A percentile compares a stretch with the other conserved stretches of the same genome.
phyloP scores from a whole-genome alignment of 495 filamentous ascomycete species.

The Xylaria cubensis region DNA sequence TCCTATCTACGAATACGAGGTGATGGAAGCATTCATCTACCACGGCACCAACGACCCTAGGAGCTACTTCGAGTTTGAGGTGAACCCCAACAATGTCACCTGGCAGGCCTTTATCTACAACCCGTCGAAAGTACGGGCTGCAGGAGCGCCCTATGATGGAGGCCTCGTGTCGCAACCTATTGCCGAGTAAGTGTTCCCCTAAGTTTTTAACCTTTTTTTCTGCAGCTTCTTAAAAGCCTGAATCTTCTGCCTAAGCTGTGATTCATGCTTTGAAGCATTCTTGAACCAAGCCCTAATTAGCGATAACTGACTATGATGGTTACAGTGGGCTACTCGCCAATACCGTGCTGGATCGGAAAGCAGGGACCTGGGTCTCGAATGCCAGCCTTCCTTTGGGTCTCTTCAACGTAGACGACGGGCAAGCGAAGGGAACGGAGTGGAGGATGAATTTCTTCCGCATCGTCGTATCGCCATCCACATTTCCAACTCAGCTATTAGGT shows the following conservation, averaged over 20 bases:
- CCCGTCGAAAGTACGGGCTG: slow-evolving; percentile 41
- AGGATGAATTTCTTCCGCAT: slow-evolving; percentile 47
- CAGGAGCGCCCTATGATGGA: slow-evolving; percentile 34
- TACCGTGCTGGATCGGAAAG: slow-evolving; percentile 38
- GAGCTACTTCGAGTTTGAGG: slow-evolving; percentile 45
- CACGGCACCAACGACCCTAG: slow-evolving; percentile 43
- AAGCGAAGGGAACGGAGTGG: slow-evolving; percentile 42
- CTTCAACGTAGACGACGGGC: slow-evolving; percentile 43
- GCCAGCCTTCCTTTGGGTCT: slow-evolving; percentile 41
- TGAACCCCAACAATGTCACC: slow-evolving; percentile 45
- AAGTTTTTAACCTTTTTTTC: neutral
- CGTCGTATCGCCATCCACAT: slow-evolving; percentile 39
- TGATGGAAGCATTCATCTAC: slow-evolving; percentile 45
- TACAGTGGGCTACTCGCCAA: slow-evolving; percentile 33
- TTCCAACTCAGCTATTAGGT: slow-evolving; percentile 39
- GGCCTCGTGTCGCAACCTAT: slow-evolving; percentile 34
- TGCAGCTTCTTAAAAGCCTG: neutral
- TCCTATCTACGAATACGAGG: slow-evolving; percentile 43
- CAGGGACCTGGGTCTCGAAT: slow-evolving; percentile 36
- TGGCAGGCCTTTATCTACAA: slow-evolving; percentile 49
- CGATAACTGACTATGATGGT: neutral
- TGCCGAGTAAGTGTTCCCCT: slow-evolving; percentile 27
- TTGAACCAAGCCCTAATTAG: no score
- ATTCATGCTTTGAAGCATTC: neutral
- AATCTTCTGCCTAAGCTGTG: neutral